A percentile compares a stretch with the other conserved stretches of the same genome.
Conservation (phyloP, 2,329 filamentous ascomycete genomes). For the Arthrobotrys entomopaga region DNA sequence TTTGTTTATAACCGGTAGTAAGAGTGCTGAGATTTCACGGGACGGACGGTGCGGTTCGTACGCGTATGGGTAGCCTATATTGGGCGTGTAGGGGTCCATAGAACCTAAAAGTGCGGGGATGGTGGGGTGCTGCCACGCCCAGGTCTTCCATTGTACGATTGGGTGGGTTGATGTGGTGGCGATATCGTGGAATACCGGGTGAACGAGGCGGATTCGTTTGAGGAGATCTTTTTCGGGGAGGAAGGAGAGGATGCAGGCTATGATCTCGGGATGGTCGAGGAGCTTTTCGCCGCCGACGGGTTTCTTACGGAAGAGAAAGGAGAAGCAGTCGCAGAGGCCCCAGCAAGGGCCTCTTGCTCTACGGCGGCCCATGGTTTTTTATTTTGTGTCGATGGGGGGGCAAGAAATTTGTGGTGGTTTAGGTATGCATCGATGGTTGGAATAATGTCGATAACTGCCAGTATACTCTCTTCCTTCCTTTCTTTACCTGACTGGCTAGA, state of each 20-base stretch:
- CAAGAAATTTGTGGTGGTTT: neutral
- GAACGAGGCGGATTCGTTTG: conserved; percentile 21
- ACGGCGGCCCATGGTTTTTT: conserved; percentile 43
- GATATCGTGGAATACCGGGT: conserved; percentile 43
- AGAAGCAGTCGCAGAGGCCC: conserved; percentile 39
- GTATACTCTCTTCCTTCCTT: too few species aligned
- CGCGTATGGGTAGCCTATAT: conserved; percentile 27
- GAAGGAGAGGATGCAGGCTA: conserved; percentile 34
- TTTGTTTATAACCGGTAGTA: conserved; percentile 38
- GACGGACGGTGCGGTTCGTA: conserved; percentile 44
- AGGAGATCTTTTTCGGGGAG: conserved; percentile 32
- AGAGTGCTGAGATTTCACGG: conserved; percentile 26
- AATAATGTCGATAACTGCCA: neutral
- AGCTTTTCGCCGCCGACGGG: conserved; percentile 42
- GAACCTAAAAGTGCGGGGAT: conserved; percentile 15
- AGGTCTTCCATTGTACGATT: conserved; percentile 43
- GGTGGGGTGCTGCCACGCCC: conserved; percentile 22
- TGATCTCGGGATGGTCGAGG: conserved; percentile 39
- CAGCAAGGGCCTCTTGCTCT: conserved; percentile 40
- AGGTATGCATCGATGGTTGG: conserved; percentile 26
- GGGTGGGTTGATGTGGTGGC: conserved; percentile 23
- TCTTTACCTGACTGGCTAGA: conserved; percentile 11
- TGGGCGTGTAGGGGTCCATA: conserved; percentile 16
- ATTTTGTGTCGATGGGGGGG: neutral
- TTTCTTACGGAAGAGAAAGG: conserved; percentile 24